These are phyloP conservation scores for Pseudocercospora pini-densiflorae DNA, from an alignment of 2,329 filamentous ascomycete genomes.

Conservation along the genomic window DNA sequence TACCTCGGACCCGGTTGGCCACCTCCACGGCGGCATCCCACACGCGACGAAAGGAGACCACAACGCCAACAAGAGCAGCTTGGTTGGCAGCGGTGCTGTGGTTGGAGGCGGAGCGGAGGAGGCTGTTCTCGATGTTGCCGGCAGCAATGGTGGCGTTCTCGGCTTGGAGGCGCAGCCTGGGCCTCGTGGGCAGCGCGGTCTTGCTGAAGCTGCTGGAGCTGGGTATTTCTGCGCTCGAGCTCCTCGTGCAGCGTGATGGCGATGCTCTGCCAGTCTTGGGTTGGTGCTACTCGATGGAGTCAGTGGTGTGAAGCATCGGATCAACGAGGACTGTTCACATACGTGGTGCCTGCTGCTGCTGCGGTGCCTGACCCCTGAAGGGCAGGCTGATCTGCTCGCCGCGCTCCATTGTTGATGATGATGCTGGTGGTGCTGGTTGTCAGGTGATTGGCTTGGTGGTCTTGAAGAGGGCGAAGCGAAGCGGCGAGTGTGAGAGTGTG, in stretches of 20 bases:
- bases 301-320: neutral
- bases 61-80: neutral
- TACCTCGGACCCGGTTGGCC: neutral
- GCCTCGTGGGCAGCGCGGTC: neutral
- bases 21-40: neutral
- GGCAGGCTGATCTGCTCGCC: neutral
- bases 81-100: neutral
- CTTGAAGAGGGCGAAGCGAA: neutral
- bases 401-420: neutral
- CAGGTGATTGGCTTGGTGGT: neutral
- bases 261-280: neutral
- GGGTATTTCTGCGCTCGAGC: neutral
- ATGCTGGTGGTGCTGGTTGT: neutral
- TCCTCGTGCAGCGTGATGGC: neutral
- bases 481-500: neutral
- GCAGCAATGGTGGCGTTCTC: neutral
- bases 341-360: neutral
- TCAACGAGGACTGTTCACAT: neutral
- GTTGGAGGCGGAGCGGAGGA: neutral
- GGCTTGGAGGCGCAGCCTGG: neutral
- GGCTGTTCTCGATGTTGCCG: neutral
- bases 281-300: neutral
- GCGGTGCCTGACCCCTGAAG: neutral
- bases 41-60: neutral
- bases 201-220: neutral